Evolutionary conservation across 2,329 filamentous ascomycete species (phyloP).

Genomic region (Botrytis cinerea): DNA sequence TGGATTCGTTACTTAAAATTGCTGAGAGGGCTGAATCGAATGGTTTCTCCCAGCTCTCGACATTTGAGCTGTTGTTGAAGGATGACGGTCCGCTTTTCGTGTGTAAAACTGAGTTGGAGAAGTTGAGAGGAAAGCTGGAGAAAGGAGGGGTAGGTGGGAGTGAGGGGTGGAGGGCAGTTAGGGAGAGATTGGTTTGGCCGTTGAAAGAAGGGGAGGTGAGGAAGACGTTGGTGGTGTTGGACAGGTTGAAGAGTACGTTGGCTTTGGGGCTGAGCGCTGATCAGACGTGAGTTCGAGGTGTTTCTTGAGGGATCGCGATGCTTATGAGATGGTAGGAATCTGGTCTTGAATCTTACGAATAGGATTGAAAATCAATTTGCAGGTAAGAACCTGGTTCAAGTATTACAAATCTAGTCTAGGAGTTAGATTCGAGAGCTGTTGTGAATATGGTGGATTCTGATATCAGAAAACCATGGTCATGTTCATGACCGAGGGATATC

Average conservation of each 20-base stretch:
- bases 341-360: conserved; percentile 24
- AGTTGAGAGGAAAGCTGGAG: conserved; percentile 28
- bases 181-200: conserved; percentile 30
- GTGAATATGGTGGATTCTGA: neutral
- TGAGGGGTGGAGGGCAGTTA: conserved; percentile 28
- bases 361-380: conserved; percentile 27
- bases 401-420: neutral
- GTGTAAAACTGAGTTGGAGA: conserved; percentile 29
- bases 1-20: conserved; percentile 31
- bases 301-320: neutral
- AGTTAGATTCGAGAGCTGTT: neutral
- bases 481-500: neutral
- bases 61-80: conserved; percentile 27
- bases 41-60: conserved; percentile 23
- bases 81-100: conserved; percentile 27
- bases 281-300: conserved; percentile 27
- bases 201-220: conserved; percentile 30
- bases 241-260: conserved; percentile 32
- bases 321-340: conserved; percentile 22
- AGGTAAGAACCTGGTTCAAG: conserved; percentile 19
- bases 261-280: conserved; percentile 31
- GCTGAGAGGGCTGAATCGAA: conserved; percentile 26
- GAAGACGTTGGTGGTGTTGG: conserved; percentile 28
- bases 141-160: conserved; percentile 15
- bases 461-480: too few relatives aligned